Evolutionary conservation across 176 grass and related monocot species (phyloP).

Genomic region (Poa annua): DNA sequence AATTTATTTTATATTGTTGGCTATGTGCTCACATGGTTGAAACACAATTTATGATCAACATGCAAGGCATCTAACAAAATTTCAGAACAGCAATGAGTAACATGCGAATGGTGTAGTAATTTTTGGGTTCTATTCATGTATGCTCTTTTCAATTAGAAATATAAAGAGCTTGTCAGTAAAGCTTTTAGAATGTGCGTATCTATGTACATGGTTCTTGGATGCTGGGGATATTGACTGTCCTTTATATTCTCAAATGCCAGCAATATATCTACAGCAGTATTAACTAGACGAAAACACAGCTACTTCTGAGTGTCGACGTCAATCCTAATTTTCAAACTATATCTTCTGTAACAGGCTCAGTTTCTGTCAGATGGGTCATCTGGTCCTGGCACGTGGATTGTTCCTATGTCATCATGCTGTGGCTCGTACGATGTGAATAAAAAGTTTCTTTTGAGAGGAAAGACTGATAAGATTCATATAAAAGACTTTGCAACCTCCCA

Average conservation of each 20-base stretch:
- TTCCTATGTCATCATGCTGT: constrained; percentile 80
- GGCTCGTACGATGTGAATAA: constrained; percentile 72
- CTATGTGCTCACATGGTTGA: neutral
- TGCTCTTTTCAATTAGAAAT: constrained; percentile 24
- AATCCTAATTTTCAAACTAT: constrained; percentile 8
- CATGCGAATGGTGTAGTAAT: neutral
- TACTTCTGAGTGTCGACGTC: neutral
- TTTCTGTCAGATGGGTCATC: constrained; percentile 82
- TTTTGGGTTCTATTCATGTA: neutral
- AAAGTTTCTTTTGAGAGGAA: constrained; percentile 78
- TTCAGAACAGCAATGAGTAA: constrained; percentile 2
- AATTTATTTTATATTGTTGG: neutral
- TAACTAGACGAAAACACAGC: neutral
- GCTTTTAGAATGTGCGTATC: constrained; percentile 13
- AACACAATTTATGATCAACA: neutral
- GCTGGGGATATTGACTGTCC: neutral
- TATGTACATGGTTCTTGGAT: neutral
- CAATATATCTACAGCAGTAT: neutral
- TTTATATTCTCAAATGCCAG: neutral
- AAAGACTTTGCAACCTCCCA: constrained; percentile 41
- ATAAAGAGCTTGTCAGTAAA: constrained; percentile 12
- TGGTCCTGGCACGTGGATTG: constrained; percentile 79
- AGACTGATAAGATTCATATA: constrained; percentile 64
- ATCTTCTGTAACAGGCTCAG: constrained; percentile 59
- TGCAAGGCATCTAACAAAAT: constrained; percentile 11